These are phyloP conservation scores for Chimonanthus praecox DNA, from an alignment of 164 flowering plant species.

Conservation along the genomic window DNA sequence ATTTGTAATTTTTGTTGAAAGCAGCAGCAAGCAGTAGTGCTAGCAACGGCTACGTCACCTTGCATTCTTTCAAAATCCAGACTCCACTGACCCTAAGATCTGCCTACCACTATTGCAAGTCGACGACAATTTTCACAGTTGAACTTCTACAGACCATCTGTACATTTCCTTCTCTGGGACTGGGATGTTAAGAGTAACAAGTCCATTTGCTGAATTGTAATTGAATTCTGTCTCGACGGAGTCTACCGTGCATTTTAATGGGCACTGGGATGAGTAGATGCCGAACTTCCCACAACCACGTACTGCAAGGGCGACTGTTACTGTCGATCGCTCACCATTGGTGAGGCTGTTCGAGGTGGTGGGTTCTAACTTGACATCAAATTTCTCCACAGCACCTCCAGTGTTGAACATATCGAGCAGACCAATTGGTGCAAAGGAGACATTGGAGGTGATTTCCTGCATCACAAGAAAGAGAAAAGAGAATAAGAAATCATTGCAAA, in stretches of 20 bases:
- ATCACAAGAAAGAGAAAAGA: not conserved
- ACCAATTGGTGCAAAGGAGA: conserved; percentile 84
- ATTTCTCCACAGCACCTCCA: conserved; percentile 71
- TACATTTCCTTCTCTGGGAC: conserved; percentile 39
- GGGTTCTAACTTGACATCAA: conserved; percentile 41
- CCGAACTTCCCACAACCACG: conserved; percentile 87
- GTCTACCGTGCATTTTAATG: conserved; percentile 59
- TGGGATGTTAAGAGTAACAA: conserved; percentile 52
- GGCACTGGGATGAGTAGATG: conserved; percentile 68
- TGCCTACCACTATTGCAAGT: not conserved
- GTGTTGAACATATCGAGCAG: conserved; percentile 86
- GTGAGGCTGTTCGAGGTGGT: conserved; percentile 26
- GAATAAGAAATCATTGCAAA: not conserved
- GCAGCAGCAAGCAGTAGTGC: too few species aligned
- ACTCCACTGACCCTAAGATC: too few species aligned
- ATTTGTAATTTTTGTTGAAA: too few species aligned
- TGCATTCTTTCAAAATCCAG: not conserved
- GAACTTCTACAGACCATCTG: conserved; percentile 41
- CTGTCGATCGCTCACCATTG: conserved; percentile 35
- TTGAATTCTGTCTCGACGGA: conserved; percentile 34
- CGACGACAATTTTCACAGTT: conserved; percentile 22
- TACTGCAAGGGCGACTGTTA: conserved; percentile 44
- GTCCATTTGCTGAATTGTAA: conserved; percentile 47
- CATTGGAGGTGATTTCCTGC: conserved; percentile 58
- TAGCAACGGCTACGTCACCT: not conserved